These are phyloP conservation scores for Sordariomycetes sp. DNA, from an alignment of 2,329 filamentous ascomycete genomes.

Conservation along the genomic window DNA sequence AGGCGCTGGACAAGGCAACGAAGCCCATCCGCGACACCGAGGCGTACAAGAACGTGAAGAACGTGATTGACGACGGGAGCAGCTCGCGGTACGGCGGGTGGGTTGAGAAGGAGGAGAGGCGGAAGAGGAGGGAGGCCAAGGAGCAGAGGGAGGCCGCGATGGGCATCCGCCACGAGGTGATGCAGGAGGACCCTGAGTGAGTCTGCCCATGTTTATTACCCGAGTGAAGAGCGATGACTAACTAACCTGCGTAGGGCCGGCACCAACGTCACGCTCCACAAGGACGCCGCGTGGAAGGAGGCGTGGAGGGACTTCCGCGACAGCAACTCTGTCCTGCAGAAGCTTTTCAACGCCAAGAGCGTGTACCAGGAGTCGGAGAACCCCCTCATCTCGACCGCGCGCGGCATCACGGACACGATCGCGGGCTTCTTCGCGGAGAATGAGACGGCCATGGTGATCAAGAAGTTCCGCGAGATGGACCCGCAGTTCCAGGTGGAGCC, in stretches of 20 bases:
- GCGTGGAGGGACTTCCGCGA: conserved; percentile 96
- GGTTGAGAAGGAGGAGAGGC: conserved; percentile 90
- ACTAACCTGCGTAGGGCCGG: conserved; percentile 54
- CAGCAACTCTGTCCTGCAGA: conserved; percentile 75
- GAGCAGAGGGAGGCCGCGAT: conserved; percentile 36
- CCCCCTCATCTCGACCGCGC: conserved; percentile 80
- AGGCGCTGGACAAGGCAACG: conserved; percentile 86
- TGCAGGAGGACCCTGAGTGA: conserved; percentile 81
- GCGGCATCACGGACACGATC: conserved; percentile 85
- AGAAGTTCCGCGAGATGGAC: conserved; percentile 94
- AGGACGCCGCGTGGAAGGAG: conserved; percentile 95
- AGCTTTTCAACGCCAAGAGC: conserved; percentile 72
- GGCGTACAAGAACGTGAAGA: conserved; percentile 86
- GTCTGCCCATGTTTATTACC: conserved; percentile 18
- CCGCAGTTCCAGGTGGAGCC: conserved; percentile 89
- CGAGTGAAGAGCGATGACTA: background rate
- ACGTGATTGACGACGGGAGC: conserved; percentile 93
- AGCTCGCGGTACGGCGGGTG: conserved; percentile 93
- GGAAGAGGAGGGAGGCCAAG: conserved; percentile 60
- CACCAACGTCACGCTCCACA: conserved; percentile 88
- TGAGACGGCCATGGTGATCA: conserved; percentile 94
- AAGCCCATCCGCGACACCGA: conserved; percentile 89
- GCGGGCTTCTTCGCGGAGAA: conserved; percentile 97
- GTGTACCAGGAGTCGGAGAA: conserved; percentile 96
- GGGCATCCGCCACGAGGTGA: conserved; percentile 39